Base-by-base conservation (phyloP, 2,329 filamentous ascomycete genomes). In the Achaetomium macrosporum region DNA sequence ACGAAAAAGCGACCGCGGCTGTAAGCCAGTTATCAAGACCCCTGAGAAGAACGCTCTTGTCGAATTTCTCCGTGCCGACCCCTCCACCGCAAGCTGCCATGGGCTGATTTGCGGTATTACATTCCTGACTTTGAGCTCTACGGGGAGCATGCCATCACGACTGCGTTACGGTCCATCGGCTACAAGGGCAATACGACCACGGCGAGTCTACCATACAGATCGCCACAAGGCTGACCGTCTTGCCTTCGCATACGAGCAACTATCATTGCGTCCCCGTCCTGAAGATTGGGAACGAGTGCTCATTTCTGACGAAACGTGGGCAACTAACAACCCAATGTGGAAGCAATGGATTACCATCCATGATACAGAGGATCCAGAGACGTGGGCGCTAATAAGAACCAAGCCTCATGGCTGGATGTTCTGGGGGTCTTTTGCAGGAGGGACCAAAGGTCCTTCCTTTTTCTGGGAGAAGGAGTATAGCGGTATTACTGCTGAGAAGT, bases 401-500 rank as follows among this genome's bases (percentile, higher is more conserved):
- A 52, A 47, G 41, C 50, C 42, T 4, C 11, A 53, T 20, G 30
- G 49, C 2, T 56, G 46, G 53, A 52, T 55, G 49, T 52, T 52
- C 25, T 55, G 49, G 49, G 30, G 49, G 44, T 49, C 12, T 46
- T 49, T 53, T 43, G 42, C 42, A 17, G 43, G 52, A 2, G 13
- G 36, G 2, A 40, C 10, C 6, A 51, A 51, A 44, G 31, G 42
- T 1, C 47, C 37, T 4, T 29, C 15, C 5, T 50, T 50, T 16
- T 9, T 54, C 3, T 54, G 47, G 51, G 47, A 54, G 16, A 54
- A 54, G 17, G 35, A 50, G 31, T 54, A 42, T 20, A 39, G 54
- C 2, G 42, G 54, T 40, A 50, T 53, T 17, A 37, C 35, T 16
- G 31, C 35, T 12, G 45, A 42, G 11, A 53, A 50, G 16, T 56